Evolutionary conservation across 495 filamentous ascomycete genomes (phyloP).

Genomic region (Astrothelium subdiscretum): DNA sequence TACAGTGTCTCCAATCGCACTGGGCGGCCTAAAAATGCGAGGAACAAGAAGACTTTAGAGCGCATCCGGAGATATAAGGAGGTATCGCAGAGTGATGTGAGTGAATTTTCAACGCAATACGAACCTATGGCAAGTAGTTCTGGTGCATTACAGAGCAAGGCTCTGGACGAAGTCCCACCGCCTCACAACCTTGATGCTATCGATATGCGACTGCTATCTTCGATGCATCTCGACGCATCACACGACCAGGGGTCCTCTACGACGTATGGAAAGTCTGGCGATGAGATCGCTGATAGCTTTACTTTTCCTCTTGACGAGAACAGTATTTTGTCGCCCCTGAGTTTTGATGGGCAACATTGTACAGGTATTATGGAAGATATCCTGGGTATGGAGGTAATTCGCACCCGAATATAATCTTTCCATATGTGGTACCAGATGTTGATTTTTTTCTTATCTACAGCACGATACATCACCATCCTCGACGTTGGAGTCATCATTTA

Average conservation of each 20-base stretch:
- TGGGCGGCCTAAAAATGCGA: neutral
- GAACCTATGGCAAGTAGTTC: neutral
- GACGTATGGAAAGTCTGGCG: neutral
- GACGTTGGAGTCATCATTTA: neutral
- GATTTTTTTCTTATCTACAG: neutral
- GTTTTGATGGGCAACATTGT: neutral
- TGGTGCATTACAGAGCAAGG: neutral
- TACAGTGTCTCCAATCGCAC: neutral
- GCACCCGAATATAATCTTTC: neutral
- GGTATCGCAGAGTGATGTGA: neutral
- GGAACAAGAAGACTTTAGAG: neutral
- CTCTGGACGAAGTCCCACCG: neutral
- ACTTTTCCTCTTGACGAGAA: neutral
- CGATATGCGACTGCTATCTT: neutral
- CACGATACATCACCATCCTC: neutral
- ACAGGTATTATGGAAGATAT: neutral
- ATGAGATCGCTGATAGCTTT: neutral
- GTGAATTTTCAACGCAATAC: neutral
- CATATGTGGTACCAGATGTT: neutral
- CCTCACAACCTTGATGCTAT: neutral
- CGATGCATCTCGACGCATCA: neutral
- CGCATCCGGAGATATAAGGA: neutral
- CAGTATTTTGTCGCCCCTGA: neutral
- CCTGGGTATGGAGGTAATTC: neutral
- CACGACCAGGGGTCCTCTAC: neutral